Conservation (phyloP, 441 rosid genomes). For the Sinapis alba region DNA sequence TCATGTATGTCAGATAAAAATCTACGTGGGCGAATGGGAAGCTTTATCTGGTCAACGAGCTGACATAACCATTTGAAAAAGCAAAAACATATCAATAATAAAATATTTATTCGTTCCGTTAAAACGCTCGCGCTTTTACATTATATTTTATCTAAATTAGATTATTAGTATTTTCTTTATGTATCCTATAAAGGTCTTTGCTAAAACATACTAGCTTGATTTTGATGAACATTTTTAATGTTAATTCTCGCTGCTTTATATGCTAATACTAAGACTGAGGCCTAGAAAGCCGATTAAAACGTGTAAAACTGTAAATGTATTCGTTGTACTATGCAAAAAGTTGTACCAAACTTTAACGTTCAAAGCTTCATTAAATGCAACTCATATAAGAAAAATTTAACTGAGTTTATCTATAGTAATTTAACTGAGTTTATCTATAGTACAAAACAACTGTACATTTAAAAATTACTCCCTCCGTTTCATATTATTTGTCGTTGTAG, state of each 20-base stretch:
- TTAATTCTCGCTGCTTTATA: constrained; percentile 33
- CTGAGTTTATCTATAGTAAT: background rate
- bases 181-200: constrained; percentile 34
- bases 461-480: too few relatives aligned
- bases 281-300: constrained; percentile 25
- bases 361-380: constrained; percentile 27
- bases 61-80: constrained; percentile 38
- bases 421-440: too few relatives aligned
- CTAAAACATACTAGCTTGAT: constrained; percentile 20
- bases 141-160: too few relatives aligned
- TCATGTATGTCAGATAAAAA: constrained; percentile 19
- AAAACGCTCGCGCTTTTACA: constrained; percentile 33
- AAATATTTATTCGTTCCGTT: background rate
- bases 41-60: constrained; percentile 38
- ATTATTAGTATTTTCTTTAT: constrained; percentile 15
- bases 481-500: too few relatives aligned
- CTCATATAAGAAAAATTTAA: background rate
- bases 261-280: constrained; percentile 3
- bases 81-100: background rate
- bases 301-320: constrained; percentile 20
- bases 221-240: constrained; percentile 18
- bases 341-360: constrained; percentile 34
- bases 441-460: background rate
- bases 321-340: constrained; percentile 24
- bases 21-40: constrained; percentile 45